Evolutionary conservation across 306 rosid species (phyloP), one percentile per base, ranked within the genome.

Genomic region (Quercus rubra): DNA sequence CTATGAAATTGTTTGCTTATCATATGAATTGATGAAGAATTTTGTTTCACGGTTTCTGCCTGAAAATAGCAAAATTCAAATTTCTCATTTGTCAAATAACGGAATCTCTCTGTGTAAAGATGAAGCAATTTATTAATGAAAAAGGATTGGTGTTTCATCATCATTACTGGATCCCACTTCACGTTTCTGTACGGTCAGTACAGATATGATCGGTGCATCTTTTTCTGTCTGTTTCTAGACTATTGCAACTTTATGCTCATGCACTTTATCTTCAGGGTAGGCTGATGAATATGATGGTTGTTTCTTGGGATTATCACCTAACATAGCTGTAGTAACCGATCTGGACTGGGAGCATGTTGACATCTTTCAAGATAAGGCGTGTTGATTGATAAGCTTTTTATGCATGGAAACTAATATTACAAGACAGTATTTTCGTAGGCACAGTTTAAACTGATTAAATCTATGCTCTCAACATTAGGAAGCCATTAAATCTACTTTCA

Each of bases 211-310:
- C 5, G 14, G n/a, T 27, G 7, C 14, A 13, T 10, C 7, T 58
- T 21, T 58, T n/a, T 21, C 20, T 62, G 5, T 43, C 9, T 27
- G 8, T 62, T 27, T 27, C 7, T 62, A 31, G 38, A 62, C 9
- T 61, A 74, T 74, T 56, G 59, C 13, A 6, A 51, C 35, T 43
- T 41, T 56, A 55, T 55, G 20, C 49, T n/a, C 55, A 58, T 1
- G 69, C 69, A 27, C 61, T 70, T 76, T 49, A 20, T 56, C 70
- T 70, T 43, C 71, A 51, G 25, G 64, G 19, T 49, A 75, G 87
- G 87, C 87, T 72, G 87, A 79, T 56, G 84, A 83, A 83, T 83
- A 79, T 3, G 87, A 79, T 79, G 13, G 41, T 54, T 76, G 83
- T 49, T 79, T 82, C 76, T 66, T 82, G 43, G 70, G 67, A 51